A percentile compares a stretch with the other conserved stretches of the same genome.
Evolutionary conservation across 2,329 filamentous ascomycete species (phyloP).

Genomic region (Fusarium napiforme): DNA sequence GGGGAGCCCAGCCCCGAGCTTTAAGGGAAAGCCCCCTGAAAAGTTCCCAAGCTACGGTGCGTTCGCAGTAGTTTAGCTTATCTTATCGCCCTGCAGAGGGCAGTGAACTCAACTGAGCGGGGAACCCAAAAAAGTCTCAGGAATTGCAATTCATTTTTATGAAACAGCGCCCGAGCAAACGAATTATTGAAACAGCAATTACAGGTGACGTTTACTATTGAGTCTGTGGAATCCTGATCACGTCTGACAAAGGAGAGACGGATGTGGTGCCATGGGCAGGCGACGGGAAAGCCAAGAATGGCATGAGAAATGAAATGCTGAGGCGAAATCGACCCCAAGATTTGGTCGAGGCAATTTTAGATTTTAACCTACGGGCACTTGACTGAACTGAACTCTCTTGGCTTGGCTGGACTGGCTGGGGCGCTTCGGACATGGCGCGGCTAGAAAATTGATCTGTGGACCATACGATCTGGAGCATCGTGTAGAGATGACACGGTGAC

Average conservation of each 20-base stretch:
- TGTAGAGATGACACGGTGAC: constrained; percentile 30
- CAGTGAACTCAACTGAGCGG: constrained; percentile 3
- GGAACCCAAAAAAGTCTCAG: constrained; percentile 3
- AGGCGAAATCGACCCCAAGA: constrained; percentile 13
- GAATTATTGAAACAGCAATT: constrained; percentile 30
- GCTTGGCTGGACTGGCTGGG: constrained; percentile 21
- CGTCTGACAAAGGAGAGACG: constrained; percentile 14
- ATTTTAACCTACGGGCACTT: background rate
- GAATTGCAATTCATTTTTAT: constrained; percentile 33
- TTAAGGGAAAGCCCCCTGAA: constrained; percentile 21
- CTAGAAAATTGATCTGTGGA: constrained; percentile 16
- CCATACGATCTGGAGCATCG: constrained; percentile 21
- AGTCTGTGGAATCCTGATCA: background rate
- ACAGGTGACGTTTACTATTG: background rate
- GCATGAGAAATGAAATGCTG: constrained; percentile 14
- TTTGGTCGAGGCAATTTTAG: constrained; percentile 8
- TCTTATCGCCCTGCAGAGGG: constrained; percentile 36
- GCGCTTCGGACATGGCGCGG: constrained; percentile 32
- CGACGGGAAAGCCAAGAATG: constrained; percentile 25
- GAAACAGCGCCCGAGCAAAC: constrained; percentile 36
- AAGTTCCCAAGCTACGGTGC: constrained; percentile 27
- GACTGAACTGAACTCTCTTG: background rate
- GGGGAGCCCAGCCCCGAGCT: constrained; percentile 21
- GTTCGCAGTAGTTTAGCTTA: constrained; percentile 23
- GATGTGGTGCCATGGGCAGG: constrained; percentile 10